Evolutionary conservation across 306 rosid species (phyloP).

Genomic region (Lathyrus tuberosus): DNA sequence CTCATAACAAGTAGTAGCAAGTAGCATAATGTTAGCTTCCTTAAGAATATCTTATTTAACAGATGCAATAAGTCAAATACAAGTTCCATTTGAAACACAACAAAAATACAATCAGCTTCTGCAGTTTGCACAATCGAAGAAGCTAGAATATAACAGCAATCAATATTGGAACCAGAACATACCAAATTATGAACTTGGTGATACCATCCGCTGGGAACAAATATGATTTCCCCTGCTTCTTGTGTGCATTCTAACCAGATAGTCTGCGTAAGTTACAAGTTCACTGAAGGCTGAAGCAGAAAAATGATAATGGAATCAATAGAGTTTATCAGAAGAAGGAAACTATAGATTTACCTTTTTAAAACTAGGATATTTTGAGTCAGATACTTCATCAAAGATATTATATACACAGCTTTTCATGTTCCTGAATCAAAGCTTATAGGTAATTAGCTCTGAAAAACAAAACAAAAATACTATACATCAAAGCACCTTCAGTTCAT

Average conservation of each 20-base stretch:
- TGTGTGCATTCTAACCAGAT: constrained; percentile 87
- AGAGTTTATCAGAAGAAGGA: constrained; percentile 37
- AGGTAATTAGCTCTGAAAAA: constrained; percentile 33
- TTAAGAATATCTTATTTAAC: constrained; percentile 2
- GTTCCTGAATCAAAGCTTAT: constrained; percentile 61
- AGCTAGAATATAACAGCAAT: constrained; percentile 13
- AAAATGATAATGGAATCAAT: constrained; percentile 25
- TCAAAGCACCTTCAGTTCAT: constrained; percentile 21
- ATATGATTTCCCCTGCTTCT: constrained; percentile 85
- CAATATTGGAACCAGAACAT: constrained; percentile 28
- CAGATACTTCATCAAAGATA: constrained; percentile 72
- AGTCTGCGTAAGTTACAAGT: constrained; percentile 55
- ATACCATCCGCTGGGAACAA: constrained; percentile 98
- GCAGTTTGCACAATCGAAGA: not conserved
- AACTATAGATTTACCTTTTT: constrained; percentile 53
- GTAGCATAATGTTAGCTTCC: constrained; percentile 19
- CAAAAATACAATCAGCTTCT: constrained; percentile 29
- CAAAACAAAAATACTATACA: constrained; percentile 19
- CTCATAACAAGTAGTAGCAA: constrained; percentile 16
- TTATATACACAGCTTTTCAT: constrained; percentile 67
- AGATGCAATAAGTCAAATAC: constrained; percentile 19
- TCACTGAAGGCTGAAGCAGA: constrained; percentile 37
- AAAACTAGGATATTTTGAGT: constrained; percentile 77
- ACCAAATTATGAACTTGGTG: constrained; percentile 98
- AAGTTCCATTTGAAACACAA: constrained; percentile 15